Evolutionary conservation across 495 filamentous ascomycete genomes (phyloP).

Genomic region (Annulohypoxylon maeteangense): DNA sequence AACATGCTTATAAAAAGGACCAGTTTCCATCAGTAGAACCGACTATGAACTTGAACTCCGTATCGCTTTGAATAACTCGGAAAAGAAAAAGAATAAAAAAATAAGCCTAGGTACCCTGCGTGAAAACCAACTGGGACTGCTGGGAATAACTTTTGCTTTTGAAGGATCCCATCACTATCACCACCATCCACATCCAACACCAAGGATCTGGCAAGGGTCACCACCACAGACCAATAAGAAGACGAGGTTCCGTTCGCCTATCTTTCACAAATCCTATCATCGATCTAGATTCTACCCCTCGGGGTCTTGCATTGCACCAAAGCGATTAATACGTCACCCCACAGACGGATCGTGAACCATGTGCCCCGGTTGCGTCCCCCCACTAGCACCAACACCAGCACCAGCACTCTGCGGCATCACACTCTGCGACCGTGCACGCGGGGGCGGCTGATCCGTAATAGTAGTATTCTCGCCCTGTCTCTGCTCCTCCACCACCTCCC

Average conservation of each 20-base stretch:
- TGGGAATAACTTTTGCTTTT: background rate
- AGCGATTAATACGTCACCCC: background rate
- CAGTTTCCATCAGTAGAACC: background rate
- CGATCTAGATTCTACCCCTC: background rate
- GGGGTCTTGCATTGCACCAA: background rate
- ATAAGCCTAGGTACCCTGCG: background rate
- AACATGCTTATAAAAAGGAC: background rate
- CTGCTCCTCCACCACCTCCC: background rate
- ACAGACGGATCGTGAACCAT: background rate
- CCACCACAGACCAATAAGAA: background rate
- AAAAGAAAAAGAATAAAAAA: too few species aligned
- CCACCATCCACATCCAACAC: background rate
- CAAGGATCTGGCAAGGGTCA: background rate
- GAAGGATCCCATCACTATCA: background rate
- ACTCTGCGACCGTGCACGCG: slow-evolving; percentile 22
- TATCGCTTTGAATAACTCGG: too few species aligned
- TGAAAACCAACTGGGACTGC: too few species aligned
- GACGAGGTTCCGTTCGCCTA: background rate
- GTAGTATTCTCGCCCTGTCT: background rate
- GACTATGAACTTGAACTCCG: background rate
- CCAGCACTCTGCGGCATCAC: slow-evolving; percentile 11
- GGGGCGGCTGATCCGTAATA: background rate
- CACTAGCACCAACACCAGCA: too few species aligned
- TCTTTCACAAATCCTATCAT: background rate
- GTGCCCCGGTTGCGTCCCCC: background rate